These are phyloP conservation scores for Candida verbasci DNA, from an alignment of 805 yeast species.

Conservation along the genomic window DNA sequence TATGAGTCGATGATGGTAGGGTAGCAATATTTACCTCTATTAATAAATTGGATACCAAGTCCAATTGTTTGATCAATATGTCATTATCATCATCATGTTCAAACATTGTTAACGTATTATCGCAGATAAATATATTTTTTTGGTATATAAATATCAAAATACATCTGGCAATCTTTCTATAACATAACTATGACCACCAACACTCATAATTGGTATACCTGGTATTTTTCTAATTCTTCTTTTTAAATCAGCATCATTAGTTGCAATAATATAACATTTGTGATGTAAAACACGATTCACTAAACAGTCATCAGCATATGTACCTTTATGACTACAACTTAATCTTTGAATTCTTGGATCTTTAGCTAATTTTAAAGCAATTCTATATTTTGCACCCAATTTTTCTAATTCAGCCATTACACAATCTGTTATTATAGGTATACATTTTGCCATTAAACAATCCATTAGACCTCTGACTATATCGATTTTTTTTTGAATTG, in stretches of 20 bases:
- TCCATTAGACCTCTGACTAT: slow-evolving; percentile 97
- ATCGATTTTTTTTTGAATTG: slow-evolving; percentile 93
- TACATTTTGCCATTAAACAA: slow-evolving; percentile 87
- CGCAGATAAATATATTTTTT: too few species aligned
- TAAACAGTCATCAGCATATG: slow-evolving; percentile 97
- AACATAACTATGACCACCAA: slow-evolving; percentile 88
- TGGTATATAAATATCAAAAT: slow-evolving; percentile 34
- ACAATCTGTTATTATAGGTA: slow-evolving; percentile 94
- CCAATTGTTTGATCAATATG: neutral
- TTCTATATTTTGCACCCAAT: slow-evolving; percentile 89
- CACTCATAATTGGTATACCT: slow-evolving; percentile 95
- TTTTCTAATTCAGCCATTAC: slow-evolving; percentile 98
- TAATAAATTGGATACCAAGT: too few species aligned
- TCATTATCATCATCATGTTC: too few species aligned
- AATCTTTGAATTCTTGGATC: slow-evolving; percentile 89
- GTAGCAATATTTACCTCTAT: too few species aligned
- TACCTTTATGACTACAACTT: slow-evolving; percentile 89
- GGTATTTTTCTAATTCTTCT: slow-evolving; percentile 94
- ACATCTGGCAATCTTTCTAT: slow-evolving; percentile 95
- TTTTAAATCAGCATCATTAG: slow-evolving; percentile 95
- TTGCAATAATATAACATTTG: slow-evolving; percentile 95
- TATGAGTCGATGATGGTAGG: too few species aligned
- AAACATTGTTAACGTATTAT: too few species aligned
- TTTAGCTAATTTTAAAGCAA: slow-evolving; percentile 86
- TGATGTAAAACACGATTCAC: slow-evolving; percentile 93